phyloP scores from a whole-genome alignment of 306 rosid species.

The Echinosophora koreensis region DNA sequence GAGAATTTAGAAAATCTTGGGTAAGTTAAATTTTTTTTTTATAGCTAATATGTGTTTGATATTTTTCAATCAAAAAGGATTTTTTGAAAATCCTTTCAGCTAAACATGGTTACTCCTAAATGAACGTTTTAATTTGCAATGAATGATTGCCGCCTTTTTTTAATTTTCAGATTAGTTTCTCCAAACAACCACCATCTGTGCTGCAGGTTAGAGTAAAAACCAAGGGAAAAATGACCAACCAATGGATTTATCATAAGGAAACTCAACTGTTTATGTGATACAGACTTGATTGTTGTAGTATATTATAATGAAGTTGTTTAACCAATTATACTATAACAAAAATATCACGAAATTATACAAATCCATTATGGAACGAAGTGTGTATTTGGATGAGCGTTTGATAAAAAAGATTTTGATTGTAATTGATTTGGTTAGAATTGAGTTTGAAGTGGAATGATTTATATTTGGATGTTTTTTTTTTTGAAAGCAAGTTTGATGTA shows the following conservation, averaged over 20 bases:
- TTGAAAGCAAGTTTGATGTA: too few relatives aligned
- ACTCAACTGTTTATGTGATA: constrained; percentile 8
- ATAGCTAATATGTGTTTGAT: background rate
- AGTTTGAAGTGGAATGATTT: too few relatives aligned
- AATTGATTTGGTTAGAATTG: too few relatives aligned
- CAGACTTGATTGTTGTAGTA: background rate
- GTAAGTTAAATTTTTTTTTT: background rate
- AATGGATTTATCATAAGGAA: constrained; percentile 16
- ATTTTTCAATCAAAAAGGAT: background rate
- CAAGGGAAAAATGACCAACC: too few relatives aligned
- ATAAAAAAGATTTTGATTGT: too few relatives aligned
- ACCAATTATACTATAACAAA: constrained; percentile 13
- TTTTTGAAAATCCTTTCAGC: background rate
- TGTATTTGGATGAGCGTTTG: too few relatives aligned
- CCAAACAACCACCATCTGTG: background rate
- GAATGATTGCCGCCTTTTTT: constrained; percentile 15
- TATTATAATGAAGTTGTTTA: constrained; percentile 14
- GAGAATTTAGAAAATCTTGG: background rate
- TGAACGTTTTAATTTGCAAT: background rate
- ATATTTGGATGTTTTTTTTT: too few relatives aligned
- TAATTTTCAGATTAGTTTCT: background rate
- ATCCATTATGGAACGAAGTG: background rate
- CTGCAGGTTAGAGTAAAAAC: background rate
- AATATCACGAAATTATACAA: background rate
- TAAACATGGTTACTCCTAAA: background rate